A percentile compares a stretch with the other conserved stretches of the same genome.
Conservation (phyloP, 495 filamentous ascomycete species). For the Neurospora africana region DNA sequence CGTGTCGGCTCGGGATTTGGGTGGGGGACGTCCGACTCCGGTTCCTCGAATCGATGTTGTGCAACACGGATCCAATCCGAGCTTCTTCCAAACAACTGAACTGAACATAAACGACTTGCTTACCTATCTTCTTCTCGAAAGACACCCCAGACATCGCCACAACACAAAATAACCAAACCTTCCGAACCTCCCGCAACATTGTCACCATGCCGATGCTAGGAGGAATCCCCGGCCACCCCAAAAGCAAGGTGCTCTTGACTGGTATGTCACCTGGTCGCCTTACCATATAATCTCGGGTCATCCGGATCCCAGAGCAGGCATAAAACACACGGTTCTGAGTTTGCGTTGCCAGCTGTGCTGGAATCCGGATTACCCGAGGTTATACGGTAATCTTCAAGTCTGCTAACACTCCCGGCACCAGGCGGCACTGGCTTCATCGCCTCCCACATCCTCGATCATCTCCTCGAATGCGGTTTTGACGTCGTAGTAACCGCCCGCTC, state of each 20-base stretch:
- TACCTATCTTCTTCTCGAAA: not conserved
- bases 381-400: too few species aligned
- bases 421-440: conserved; percentile 34
- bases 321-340: too few species aligned
- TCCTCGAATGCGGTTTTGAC: conserved; percentile 25
- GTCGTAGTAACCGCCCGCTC: conserved; percentile 32
- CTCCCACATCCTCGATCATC: conserved; percentile 27
- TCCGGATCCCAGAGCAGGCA: too few species aligned
- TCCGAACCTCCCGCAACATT: not conserved
- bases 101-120: not conserved
- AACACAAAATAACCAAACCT: not conserved
- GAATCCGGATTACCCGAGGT: too few species aligned
- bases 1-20: not conserved
- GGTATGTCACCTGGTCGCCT: conserved; percentile 4
- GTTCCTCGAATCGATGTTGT: not conserved
- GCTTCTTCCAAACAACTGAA: not conserved
- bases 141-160: not conserved
- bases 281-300: too few species aligned
- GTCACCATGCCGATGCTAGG: not conserved
- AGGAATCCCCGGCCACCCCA: not conserved
- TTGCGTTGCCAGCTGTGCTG: too few species aligned
- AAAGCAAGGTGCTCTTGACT: conserved; percentile 20
- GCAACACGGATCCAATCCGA: not conserved
- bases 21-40: not conserved
- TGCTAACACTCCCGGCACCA: not conserved